Evolutionary conservation across 768 basidiomycete genomes (phyloP).

Genomic region (Leucosporidium yakuticum): DNA sequence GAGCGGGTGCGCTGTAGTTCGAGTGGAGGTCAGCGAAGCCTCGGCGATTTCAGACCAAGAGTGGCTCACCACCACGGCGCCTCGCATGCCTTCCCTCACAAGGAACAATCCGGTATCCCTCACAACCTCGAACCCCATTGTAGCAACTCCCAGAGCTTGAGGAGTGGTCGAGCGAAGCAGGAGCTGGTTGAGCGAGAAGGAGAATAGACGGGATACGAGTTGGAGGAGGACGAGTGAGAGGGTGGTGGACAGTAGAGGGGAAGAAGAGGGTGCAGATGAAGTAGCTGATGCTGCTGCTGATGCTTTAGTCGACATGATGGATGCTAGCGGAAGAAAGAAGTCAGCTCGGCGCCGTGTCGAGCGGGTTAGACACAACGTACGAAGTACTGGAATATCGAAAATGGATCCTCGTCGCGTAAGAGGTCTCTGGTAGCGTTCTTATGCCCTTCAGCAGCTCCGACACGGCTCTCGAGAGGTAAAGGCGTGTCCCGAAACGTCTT

Average conservation of each 20-base stretch:
- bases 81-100: constrained; percentile 85
- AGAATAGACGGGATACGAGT: constrained; percentile 71
- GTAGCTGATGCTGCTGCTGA: no score
- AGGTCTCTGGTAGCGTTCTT: no score
- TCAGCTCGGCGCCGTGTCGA: no score
- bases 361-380: no score
- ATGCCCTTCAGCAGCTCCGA: no score
- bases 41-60: background rate
- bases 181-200: constrained; percentile 82
- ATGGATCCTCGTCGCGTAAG: no score
- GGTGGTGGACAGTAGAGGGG: constrained; percentile 45
- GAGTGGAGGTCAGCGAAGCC: background rate
- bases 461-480: no score
- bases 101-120: constrained; percentile 86
- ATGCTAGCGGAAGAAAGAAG: no score
- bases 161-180: constrained; percentile 78
- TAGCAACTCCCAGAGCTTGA: constrained; percentile 74
- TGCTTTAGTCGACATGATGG: no score
- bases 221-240: constrained; percentile 74
- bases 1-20: background rate
- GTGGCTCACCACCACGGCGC: constrained; percentile 64
- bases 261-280: background rate
- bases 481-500: no score
- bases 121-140: constrained; percentile 89
- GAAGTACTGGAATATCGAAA: no score